Percentiles rank a stretch among this genome's conserved stretches.
phyloP scores from a whole-genome alignment of 2,329 filamentous ascomycete species.

The Fusarium burgessii region DNA sequence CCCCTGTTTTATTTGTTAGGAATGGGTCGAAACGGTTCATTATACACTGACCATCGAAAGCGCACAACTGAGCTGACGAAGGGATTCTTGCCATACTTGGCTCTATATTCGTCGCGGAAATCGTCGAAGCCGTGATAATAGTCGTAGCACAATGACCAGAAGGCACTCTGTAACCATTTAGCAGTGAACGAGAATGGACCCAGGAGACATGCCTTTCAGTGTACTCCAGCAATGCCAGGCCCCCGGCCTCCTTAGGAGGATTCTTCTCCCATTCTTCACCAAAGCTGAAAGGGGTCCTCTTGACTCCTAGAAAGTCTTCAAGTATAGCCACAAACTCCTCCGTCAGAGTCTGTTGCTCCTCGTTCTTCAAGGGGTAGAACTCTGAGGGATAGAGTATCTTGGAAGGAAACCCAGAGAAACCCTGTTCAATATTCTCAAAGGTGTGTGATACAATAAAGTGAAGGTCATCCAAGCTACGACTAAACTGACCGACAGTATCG shows the following conservation, averaged over 20 bases:
- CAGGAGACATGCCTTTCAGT: background rate
- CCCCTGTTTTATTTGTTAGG: background rate
- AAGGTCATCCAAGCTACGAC: background rate
- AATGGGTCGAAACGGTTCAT: rapidly evolving
- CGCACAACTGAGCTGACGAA: background rate
- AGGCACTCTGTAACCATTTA: background rate
- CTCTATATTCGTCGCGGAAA: background rate
- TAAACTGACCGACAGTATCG: background rate
- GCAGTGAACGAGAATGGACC: rapidly evolving
- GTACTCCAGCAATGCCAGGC: rapidly evolving
- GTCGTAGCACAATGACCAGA: background rate
- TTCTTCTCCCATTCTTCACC: background rate
- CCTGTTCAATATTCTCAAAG: background rate
- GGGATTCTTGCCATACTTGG: background rate
- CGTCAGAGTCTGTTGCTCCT: background rate
- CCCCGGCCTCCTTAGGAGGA: rapidly evolving
- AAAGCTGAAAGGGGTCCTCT: background rate
- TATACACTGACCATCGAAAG: background rate
- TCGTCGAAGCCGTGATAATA: background rate
- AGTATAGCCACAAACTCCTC: background rate
- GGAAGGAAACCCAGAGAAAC: background rate
- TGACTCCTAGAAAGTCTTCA: background rate
- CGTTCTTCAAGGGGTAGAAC: background rate
- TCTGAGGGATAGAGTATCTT: background rate
- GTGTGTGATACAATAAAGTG: background rate